Base-by-base conservation (phyloP, 306 rosid genomes). In the Malus sylvestris region DNA sequence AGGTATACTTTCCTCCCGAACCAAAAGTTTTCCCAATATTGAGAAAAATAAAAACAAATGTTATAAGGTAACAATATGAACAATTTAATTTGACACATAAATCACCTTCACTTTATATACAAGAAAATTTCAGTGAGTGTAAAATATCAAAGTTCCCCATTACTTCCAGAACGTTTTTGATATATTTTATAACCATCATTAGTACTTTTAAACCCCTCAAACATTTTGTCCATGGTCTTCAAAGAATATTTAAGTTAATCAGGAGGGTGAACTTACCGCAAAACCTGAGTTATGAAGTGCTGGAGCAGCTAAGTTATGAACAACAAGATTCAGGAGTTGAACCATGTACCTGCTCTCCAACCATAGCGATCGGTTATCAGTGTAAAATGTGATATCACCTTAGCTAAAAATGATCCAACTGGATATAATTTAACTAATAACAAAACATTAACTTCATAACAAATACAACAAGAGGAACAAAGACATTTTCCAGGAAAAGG, bases 201-300 rank as follows among this genome's bases (percentile, higher is more conserved):
- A 35, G 60, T 72, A 62, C 55, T 49, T 74, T 46, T 22, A 35
- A 70, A 63, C 64, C 61, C 23, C 35, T 30, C 55, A 51, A 51
- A 16, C 20, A 51, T 51, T 9, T 51, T 14, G 55, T 51, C 55
- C 55, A 52, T 25, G 29, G 32, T 57, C 25, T 72, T 55, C 25
- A 15, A 5, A 4, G 44, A 40, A 49, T 53, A 58, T 74, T 44
- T 19, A 74, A 82, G 72, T 73, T 51, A 64, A 60, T 74, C 53
- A 49, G 49, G 78, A 78, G 68, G 70, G 33, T 45, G 65, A 73
- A 18, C 98, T 84, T 92, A 95, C 99, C 72, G 98, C 98, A 83
- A 95, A 95, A 81, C 99, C 99, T 20, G 99, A 85, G 85, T 90
- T 90, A 87, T 92, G 99, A 91, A 95, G 97, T 62, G 93, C 91